phyloP scores from a whole-genome alignment of 352 stramenopile species.

The Pythium coloratum region DNA sequence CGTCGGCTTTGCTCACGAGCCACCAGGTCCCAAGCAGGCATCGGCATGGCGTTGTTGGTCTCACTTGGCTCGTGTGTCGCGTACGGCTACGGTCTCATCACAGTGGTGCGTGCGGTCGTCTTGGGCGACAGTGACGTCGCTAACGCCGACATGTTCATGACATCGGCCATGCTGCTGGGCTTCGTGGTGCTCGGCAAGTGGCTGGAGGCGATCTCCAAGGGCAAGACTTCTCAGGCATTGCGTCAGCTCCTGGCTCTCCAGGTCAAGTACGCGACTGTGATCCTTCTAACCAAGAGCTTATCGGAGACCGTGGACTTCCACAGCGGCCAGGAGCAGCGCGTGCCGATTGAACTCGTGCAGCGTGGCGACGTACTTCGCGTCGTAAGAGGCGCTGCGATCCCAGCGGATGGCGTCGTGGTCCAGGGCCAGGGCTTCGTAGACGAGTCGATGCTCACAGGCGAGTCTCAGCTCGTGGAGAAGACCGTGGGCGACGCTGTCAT shows the following conservation, averaged over 20 bases:
- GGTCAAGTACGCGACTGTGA: slow-evolving; percentile 53
- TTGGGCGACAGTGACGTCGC: slow-evolving; percentile 32
- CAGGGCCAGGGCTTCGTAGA: slow-evolving; percentile 90
- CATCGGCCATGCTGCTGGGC: slow-evolving; percentile 94
- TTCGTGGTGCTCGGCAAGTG: slow-evolving; percentile 99
- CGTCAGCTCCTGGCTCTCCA: slow-evolving; percentile 94
- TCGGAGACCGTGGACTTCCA: no score
- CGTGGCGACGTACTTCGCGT: slow-evolving; percentile 93
- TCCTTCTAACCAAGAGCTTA: no score
- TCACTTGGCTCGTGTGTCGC: slow-evolving; percentile 93
- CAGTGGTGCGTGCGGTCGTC: slow-evolving; percentile 54
- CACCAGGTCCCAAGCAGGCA: background rate
- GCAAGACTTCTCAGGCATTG: slow-evolving; percentile 92
- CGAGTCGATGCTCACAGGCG: slow-evolving; percentile 95
- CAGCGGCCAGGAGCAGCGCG: slow-evolving; percentile 53
- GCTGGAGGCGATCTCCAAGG: slow-evolving; percentile 91
- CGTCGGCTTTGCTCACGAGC: no score
- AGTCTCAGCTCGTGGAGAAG: slow-evolving; percentile 95
- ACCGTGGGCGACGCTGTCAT: slow-evolving; percentile 77
- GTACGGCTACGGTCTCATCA: slow-evolving; percentile 94
- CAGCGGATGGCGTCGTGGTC: slow-evolving; percentile 92
- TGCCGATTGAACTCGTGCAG: slow-evolving; percentile 90
- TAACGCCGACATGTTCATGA: slow-evolving; percentile 94
- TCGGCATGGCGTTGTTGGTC: slow-evolving; percentile 96
- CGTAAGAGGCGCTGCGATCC: slow-evolving; percentile 89